A percentile compares a stretch with the other conserved stretches of the same genome.
Conservation (phyloP, 2,329 filamentous ascomycete genomes). For the Colletotrichum tropicale region DNA sequence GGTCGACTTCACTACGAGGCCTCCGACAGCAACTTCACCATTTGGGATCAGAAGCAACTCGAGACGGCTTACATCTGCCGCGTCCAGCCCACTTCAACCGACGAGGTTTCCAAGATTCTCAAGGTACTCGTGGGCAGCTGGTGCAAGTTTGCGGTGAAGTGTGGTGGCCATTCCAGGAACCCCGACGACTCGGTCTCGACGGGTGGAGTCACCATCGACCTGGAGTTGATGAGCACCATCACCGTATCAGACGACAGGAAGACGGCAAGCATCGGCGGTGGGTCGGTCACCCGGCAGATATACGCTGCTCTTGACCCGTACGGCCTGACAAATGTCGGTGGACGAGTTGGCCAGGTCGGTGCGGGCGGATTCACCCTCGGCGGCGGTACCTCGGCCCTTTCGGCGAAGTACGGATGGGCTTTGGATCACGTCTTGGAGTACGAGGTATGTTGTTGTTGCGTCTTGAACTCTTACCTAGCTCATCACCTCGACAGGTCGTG, state of each 20-base stretch:
- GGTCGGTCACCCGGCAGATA: neutral
- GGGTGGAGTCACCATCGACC: slow-evolving; percentile 32
- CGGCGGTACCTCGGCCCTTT: slow-evolving; percentile 51
- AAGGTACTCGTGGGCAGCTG: neutral
- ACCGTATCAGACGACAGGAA: neutral
- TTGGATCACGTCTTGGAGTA: slow-evolving; percentile 50
- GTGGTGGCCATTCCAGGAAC: slow-evolving; percentile 62
- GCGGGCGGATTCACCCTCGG: slow-evolving; percentile 56
- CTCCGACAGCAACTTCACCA: neutral
- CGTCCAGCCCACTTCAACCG: neutral
- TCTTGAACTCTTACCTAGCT: neutral
- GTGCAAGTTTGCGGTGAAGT: slow-evolving; percentile 55
- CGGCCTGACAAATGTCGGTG: slow-evolving; percentile 45
- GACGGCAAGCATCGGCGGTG: neutral
- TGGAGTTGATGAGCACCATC: neutral
- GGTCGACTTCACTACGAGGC: no score
- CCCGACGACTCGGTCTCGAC: slow-evolving; percentile 55
- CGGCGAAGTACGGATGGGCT: slow-evolving; percentile 33
- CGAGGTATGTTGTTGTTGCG: slow-evolving; percentile 37
- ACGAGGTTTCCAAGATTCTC: neutral
- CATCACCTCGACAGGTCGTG: neutral
- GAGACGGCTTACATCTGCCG: neutral
- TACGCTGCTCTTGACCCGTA: slow-evolving; percentile 20
- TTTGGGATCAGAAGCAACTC: neutral
- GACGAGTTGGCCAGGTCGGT: slow-evolving; percentile 47